Percentiles rank a stretch among this genome's conserved stretches.
These are phyloP conservation scores for Mucor plumbeus DNA, from an alignment of 371 early-diverging fungal genomes.

Conservation along the genomic window DNA sequence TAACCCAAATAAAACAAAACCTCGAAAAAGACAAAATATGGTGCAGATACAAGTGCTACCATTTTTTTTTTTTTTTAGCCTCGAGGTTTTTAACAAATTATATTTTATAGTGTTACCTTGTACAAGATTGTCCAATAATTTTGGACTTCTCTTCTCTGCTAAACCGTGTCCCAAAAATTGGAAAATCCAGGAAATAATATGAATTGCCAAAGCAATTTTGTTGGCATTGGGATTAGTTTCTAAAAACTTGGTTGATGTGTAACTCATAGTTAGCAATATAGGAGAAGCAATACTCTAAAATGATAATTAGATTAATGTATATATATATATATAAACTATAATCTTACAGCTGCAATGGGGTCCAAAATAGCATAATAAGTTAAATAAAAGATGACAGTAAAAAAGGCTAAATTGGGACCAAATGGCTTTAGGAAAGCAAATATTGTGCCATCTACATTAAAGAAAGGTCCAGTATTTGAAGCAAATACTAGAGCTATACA, in stretches of 20 bases:
- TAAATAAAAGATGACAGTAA: slow-evolving; percentile 60
- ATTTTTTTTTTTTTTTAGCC: neutral
- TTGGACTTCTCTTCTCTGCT: slow-evolving; percentile 89
- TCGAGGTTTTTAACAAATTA: neutral
- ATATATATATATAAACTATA: neutral
- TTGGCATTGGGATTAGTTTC: slow-evolving; percentile 56
- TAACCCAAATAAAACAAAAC: slow-evolving; percentile 87
- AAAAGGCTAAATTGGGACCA: slow-evolving; percentile 65
- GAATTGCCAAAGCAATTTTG: slow-evolving; percentile 59
- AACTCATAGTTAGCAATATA: slow-evolving; percentile 60
- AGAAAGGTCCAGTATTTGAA: slow-evolving; percentile 61
- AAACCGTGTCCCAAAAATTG: slow-evolving; percentile 91
- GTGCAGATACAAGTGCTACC: slow-evolving; percentile 88
- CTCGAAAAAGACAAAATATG: slow-evolving; percentile 94
- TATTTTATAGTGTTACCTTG: slow-evolving; percentile 67
- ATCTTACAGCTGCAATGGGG: slow-evolving; percentile 72
- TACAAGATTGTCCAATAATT: slow-evolving; percentile 81
- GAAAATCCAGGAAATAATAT: slow-evolving; percentile 80
- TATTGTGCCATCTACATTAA: slow-evolving; percentile 12
- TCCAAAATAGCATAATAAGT: slow-evolving; percentile 84
- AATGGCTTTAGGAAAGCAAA: slow-evolving; percentile 32
- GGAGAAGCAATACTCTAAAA: slow-evolving; percentile 63
- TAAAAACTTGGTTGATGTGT: slow-evolving; percentile 64
- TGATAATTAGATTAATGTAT: neutral
- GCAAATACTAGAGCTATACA: slow-evolving; percentile 64